These are phyloP conservation scores for Pisolithus orientalis DNA, from an alignment of 768 basidiomycete species.

Conservation along the genomic window DNA sequence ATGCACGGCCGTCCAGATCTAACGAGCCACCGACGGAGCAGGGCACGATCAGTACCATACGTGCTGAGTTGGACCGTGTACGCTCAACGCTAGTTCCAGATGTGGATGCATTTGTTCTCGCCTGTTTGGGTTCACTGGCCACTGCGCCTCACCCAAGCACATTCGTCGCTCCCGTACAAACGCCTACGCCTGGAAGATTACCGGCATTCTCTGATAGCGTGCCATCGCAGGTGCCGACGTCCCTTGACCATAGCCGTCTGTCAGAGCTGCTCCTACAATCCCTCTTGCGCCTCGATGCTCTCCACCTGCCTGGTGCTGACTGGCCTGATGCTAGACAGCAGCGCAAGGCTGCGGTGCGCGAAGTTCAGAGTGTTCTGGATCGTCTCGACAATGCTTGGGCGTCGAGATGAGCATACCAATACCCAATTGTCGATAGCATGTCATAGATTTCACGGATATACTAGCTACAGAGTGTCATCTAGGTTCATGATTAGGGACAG, in stretches of 20 bases:
- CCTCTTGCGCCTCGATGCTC: conserved; percentile 81
- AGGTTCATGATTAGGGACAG: background rate
- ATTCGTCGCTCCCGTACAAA: conserved; percentile 1
- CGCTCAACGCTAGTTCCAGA: conserved; percentile 48
- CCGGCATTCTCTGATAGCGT: conserved; percentile 4
- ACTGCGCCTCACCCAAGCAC: conserved; percentile 8
- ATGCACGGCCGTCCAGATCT: conserved; percentile 15
- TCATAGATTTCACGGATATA: background rate
- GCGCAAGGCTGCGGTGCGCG: conserved; percentile 81
- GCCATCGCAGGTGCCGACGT: conserved; percentile 6
- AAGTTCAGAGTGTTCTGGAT: conserved; percentile 80
- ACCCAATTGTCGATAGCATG: background rate
- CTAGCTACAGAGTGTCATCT: background rate
- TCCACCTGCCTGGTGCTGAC: conserved; percentile 55
- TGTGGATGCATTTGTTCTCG: conserved; percentile 49
- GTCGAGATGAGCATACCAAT: conserved; percentile 8
- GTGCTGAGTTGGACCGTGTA: conserved; percentile 41
- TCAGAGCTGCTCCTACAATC: conserved; percentile 81
- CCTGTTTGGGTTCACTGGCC: conserved; percentile 12
- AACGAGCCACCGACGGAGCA: conserved; percentile 34
- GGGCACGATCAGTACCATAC: conserved; percentile 29
- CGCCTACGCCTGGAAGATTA: background rate
- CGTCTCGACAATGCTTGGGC: conserved; percentile 70
- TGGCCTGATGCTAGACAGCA: conserved; percentile 77
- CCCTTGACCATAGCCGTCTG: conserved; percentile 49